Percentiles rank a stretch among this genome's conserved stretches.
Evolutionary conservation across 2,329 filamentous ascomycete genomes (phyloP).

Genomic region (Diaporthe eres): DNA sequence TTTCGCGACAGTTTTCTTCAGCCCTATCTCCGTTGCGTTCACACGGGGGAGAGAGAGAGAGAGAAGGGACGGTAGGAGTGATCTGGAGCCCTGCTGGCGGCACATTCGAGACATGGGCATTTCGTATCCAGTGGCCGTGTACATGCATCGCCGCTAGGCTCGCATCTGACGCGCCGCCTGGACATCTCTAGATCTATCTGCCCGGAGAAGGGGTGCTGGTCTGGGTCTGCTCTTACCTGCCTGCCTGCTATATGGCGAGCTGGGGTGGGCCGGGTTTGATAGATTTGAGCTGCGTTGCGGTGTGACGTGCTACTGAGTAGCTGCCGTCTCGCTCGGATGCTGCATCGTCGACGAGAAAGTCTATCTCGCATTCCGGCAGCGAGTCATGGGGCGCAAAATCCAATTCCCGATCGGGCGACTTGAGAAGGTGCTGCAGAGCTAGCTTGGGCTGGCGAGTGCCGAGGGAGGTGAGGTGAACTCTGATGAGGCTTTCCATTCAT

Average conservation of each 20-base stretch:
- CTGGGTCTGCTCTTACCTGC: not conserved
- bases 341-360: slow-evolving; percentile 20
- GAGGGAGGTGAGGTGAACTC: slow-evolving; percentile 6
- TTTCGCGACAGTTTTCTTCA: slow-evolving; percentile 20
- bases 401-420: slow-evolving; percentile 5
- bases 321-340: slow-evolving; percentile 9
- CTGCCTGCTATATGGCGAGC: not conserved
- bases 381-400: slow-evolving; percentile 17
- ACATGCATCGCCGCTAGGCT: not conserved
- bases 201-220: too few species aligned
- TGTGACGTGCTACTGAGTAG: slow-evolving; percentile 16
- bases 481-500: slow-evolving; percentile 1
- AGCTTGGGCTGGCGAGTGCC: slow-evolving; percentile 17
- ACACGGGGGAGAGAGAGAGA: not conserved
- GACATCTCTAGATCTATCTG: not conserved
- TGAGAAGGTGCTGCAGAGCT: not conserved
- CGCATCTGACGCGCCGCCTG: not conserved
- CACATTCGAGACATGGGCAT: not conserved
- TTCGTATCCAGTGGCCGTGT: not conserved
- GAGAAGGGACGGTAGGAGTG: not conserved
- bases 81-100: not conserved
- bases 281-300: slow-evolving; percentile 22
- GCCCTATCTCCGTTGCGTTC: not conserved
- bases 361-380: slow-evolving; percentile 23
- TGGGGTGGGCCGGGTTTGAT: not conserved